A percentile compares a stretch with the other conserved stretches of the same genome.
Evolutionary conservation across 495 filamentous ascomycete species (phyloP).

Genomic region (Trichoderma erinaceum): DNA sequence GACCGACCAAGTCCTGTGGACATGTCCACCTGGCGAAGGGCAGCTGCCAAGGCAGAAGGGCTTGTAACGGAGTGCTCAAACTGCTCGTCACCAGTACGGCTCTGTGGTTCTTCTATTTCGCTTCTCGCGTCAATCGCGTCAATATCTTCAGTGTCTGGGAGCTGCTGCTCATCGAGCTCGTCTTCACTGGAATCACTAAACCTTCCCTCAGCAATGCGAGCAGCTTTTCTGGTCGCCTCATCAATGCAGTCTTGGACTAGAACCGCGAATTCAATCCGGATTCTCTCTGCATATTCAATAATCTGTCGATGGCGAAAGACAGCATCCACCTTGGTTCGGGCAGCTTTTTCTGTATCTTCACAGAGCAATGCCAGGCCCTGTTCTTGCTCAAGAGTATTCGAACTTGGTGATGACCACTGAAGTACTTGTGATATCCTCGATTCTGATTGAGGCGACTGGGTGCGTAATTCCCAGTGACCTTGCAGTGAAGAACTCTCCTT

Average conservation of each 20-base stretch:
- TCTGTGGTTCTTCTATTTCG: conserved; percentile 24
- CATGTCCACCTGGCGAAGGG: conserved; percentile 44
- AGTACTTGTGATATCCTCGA: conserved; percentile 85
- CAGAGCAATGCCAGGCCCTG: conserved; percentile 83
- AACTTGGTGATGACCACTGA: conserved; percentile 90
- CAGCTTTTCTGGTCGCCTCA: conserved; percentile 84
- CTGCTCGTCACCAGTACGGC: conserved; percentile 23
- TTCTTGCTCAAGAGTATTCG: conserved; percentile 88
- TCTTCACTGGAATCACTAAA: conserved; percentile 68
- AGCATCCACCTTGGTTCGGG: conserved; percentile 84
- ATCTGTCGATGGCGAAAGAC: conserved; percentile 86
- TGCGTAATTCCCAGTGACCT: conserved; percentile 63
- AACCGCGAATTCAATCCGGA: conserved; percentile 84
- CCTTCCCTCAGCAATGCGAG: conserved; percentile 75
- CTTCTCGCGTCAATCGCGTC: conserved; percentile 1
- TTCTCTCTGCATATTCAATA: conserved; percentile 91
- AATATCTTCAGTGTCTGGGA: background rate
- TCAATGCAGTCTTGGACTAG: conserved; percentile 93
- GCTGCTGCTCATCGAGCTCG: conserved; percentile 35
- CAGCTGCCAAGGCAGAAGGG: conserved; percentile 51
- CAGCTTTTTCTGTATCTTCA: conserved; percentile 75
- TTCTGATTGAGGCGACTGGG: conserved; percentile 91
- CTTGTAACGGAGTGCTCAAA: conserved; percentile 47
- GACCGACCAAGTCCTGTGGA: conserved; percentile 33
- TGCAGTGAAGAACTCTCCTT: conserved; percentile 68